Conservation (phyloP, 2,329 filamentous ascomycete species). For the Venturia effusa region DNA sequence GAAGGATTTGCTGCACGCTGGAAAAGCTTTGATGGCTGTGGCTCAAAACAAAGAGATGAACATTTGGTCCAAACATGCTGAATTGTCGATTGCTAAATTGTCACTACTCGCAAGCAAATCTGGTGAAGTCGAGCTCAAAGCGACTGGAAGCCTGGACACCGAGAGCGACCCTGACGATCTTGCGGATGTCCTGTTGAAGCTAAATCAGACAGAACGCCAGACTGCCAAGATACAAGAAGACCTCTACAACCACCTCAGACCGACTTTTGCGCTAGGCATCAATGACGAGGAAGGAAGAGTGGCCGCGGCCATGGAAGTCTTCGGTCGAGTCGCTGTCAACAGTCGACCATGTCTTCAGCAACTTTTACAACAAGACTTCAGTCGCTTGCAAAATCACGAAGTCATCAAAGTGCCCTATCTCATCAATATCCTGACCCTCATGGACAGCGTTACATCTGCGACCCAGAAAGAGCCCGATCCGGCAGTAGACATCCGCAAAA, state of each 20-base stretch:
- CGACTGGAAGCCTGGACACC: background rate
- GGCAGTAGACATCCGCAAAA: slow-evolving; percentile 30
- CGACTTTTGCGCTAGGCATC: slow-evolving; percentile 10
- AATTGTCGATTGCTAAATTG: slow-evolving; percentile 85
- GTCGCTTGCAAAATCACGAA: background rate
- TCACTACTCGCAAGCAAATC: slow-evolving; percentile 46
- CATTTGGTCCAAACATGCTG: slow-evolving; percentile 87
- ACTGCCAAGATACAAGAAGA: background rate
- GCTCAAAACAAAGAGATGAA: slow-evolving; percentile 64
- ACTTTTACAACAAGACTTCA: slow-evolving; percentile 7
- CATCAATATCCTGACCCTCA: slow-evolving; percentile 71
- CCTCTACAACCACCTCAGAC: background rate
- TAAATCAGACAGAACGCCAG: background rate
- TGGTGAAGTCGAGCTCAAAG: background rate
- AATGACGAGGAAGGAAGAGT: background rate
- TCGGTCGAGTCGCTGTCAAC: background rate
- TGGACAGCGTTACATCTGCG: slow-evolving; percentile 37
- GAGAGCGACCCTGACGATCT: background rate
- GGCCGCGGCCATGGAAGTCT: background rate
- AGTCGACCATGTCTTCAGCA: slow-evolving; percentile 14
- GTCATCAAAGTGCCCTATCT: slow-evolving; percentile 31
- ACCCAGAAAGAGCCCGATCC: slow-evolving; percentile 25
- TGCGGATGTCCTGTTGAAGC: background rate
- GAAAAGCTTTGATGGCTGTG: slow-evolving; percentile 57
- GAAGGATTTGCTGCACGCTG: slow-evolving; percentile 63